Evolutionary conservation across 306 rosid genomes (phyloP).

Genomic region (Dalbergia cochinchinensis): DNA sequence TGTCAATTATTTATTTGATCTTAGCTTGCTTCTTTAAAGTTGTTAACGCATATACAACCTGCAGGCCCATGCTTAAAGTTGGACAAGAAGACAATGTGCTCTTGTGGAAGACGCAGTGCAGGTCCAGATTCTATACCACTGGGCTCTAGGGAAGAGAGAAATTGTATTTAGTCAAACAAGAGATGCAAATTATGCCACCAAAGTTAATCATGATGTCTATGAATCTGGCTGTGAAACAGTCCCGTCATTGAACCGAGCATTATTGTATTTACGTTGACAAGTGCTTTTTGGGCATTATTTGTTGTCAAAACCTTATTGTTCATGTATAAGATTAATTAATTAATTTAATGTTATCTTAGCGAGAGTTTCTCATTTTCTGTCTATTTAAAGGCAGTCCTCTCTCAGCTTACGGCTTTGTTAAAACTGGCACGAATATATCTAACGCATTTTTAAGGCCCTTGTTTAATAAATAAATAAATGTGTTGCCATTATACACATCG

Average conservation of each 20-base stretch:
- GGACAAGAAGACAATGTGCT: not conserved
- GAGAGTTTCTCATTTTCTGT: not conserved
- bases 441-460: not conserved
- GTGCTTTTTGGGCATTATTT: not conserved
- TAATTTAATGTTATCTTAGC: not conserved
- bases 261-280: constrained; percentile 1
- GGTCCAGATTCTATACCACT: not conserved
- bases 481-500: not conserved
- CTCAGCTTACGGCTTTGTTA: not conserved
- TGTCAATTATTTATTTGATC: constrained; percentile 10
- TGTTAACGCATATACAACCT: not conserved
- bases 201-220: constrained; percentile 22
- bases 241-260: not conserved
- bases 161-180: constrained; percentile 16
- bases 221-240: constrained; percentile 31
- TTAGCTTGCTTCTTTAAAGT: not conserved
- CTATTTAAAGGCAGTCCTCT: not conserved
- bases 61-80: not conserved
- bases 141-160: not conserved
- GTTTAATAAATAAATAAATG: not conserved
- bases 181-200: not conserved
- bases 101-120: constrained; percentile 14
- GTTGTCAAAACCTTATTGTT: constrained; percentile 13
- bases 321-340: not conserved
- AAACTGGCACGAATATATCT: not conserved